phyloP scores from a whole-genome alignment of 352 stramenopile species.

The Peronospora tabacina region DNA sequence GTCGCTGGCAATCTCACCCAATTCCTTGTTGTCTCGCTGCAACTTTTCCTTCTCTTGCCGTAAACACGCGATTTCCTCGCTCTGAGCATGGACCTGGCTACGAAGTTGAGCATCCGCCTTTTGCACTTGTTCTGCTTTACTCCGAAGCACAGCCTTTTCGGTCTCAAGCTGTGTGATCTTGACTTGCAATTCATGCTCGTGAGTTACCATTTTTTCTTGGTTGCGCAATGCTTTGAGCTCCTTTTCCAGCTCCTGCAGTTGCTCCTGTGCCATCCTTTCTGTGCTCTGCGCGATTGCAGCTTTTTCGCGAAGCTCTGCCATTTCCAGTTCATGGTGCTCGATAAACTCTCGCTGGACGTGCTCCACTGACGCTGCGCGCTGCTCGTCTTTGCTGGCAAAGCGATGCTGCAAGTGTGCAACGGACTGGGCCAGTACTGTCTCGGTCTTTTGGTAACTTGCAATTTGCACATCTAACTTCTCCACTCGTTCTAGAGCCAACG shows the following conservation, averaged over 20 bases:
- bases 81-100: constrained; percentile 35
- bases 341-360: constrained; percentile 37
- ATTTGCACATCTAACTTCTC: constrained; percentile 39
- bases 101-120: constrained; percentile 52
- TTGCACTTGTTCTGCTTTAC: constrained; percentile 55
- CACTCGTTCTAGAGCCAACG: constrained; percentile 38
- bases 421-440: constrained; percentile 64
- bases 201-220: constrained; percentile 22
- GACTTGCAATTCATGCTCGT: constrained; percentile 27
- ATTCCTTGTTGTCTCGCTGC: constrained; percentile 42
- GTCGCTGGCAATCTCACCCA: constrained; percentile 53
- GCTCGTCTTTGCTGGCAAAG: constrained; percentile 50
- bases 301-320: constrained; percentile 28
- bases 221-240: constrained; percentile 29
- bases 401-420: constrained; percentile 61
- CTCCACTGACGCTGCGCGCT: constrained; percentile 37
- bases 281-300: constrained; percentile 18
- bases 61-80: constrained; percentile 34
- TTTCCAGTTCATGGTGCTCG: constrained; percentile 28
- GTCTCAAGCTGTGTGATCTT: constrained; percentile 43
- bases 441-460: constrained; percentile 62
- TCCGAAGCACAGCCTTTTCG: constrained; percentile 58
- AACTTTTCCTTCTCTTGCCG: constrained; percentile 31
- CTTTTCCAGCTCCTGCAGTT: constrained; percentile 30
- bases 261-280: constrained; percentile 28